phyloP scores from a whole-genome alignment of 345 rosid genomes.

The Linum trigynum region DNA sequence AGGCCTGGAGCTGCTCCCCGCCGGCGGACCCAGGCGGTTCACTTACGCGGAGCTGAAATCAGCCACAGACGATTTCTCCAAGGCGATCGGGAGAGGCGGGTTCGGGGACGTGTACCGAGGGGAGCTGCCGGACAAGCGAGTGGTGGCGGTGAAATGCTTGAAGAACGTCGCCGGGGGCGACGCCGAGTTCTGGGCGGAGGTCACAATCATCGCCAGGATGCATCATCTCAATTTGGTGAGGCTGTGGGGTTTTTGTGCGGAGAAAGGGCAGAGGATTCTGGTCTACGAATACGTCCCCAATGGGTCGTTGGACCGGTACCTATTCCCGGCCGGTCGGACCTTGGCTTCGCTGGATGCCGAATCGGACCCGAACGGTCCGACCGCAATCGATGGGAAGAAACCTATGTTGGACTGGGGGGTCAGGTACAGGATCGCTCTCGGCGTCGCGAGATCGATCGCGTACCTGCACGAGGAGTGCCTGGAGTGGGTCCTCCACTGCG shows the following conservation, averaged over 20 bases:
- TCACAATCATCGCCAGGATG: constrained; percentile 26
- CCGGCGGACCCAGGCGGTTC: constrained; percentile 62
- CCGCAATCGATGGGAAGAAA: neutral
- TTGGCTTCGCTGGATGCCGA: neutral
- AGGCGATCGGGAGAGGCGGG: constrained; percentile 51
- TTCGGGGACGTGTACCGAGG: constrained; percentile 66
- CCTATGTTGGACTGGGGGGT: constrained; percentile 28
- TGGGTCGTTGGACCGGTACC: constrained; percentile 24
- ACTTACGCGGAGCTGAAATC: constrained; percentile 42
- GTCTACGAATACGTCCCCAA: constrained; percentile 28
- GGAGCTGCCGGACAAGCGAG: constrained; percentile 44
- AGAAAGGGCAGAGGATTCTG: constrained; percentile 25
- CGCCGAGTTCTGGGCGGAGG: constrained; percentile 30
- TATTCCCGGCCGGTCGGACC: constrained; percentile 22
- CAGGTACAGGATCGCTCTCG: constrained; percentile 23
- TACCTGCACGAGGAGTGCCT: constrained; percentile 27
- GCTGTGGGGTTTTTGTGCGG: constrained; percentile 28
- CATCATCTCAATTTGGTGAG: constrained; percentile 28
- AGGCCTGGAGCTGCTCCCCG: constrained; percentile 58
- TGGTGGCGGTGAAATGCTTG: constrained; percentile 58
- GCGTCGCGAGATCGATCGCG: constrained; percentile 27
- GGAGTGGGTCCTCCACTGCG: constrained; percentile 30
- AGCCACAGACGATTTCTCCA: constrained; percentile 43
- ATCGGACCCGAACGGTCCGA: constrained; percentile 13
- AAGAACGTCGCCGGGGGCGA: constrained; percentile 53